Conservation (phyloP, 305 asterid species). For the Rubia tinctorum region DNA sequence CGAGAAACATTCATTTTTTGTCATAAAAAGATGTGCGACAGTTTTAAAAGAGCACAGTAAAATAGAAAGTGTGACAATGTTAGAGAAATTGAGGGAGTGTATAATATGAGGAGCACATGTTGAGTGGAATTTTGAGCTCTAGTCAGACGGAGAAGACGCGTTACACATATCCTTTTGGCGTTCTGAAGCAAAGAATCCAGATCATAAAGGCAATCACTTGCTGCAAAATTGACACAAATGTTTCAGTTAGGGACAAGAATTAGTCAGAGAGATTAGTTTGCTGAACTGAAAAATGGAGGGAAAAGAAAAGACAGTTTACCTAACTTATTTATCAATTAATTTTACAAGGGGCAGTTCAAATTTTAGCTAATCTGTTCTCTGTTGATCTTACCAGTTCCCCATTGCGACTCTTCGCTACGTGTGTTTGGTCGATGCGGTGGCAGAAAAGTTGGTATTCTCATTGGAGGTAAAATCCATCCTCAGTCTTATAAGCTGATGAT, state of each 20-base stretch:
- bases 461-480: conserved; percentile 51
- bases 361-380: conserved; percentile 3
- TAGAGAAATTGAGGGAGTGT: not conserved
- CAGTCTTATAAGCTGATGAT: too few relatives aligned
- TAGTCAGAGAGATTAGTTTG: not conserved
- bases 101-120: conserved; percentile 11
- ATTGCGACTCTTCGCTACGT: conserved; percentile 37
- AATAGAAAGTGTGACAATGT: not conserved
- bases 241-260: not conserved
- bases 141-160: conserved; percentile 5
- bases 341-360: not conserved
- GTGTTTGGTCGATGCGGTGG: conserved; percentile 51
- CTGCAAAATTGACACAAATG: not conserved
- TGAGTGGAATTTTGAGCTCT: not conserved
- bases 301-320: not conserved
- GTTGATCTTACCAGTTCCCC: conserved; percentile 34
- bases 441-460: conserved; percentile 46
- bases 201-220: not conserved
- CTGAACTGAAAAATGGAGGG: not conserved
- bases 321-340: not conserved
- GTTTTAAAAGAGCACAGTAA: not conserved
- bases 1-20: not conserved
- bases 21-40: not conserved
- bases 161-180: not conserved
- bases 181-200: not conserved